These are phyloP conservation scores for Cyclostephanos tholiformis DNA, from an alignment of 108 stramenopile genomes.

Conservation along the genomic window DNA sequence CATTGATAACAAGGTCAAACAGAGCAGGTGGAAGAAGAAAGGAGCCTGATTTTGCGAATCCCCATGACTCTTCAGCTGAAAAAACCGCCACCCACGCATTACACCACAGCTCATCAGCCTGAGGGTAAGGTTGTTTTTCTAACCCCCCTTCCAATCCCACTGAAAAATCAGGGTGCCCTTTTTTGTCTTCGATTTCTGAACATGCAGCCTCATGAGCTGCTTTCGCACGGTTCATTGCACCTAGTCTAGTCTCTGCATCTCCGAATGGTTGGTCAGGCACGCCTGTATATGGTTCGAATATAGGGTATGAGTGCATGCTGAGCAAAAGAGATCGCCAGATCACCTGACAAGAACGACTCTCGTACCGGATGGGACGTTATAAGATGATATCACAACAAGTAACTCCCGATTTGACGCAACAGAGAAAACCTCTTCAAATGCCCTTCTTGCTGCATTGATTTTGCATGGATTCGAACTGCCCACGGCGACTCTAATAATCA, in stretches of 20 bases:
- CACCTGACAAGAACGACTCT: not conserved
- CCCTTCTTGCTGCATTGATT: conserved; percentile 67
- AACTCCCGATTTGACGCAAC: conserved; percentile 4
- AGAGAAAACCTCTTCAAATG: conserved; percentile 46
- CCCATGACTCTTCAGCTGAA: conserved; percentile 27
- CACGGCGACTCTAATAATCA: conserved; percentile 64
- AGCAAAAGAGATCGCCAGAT: not conserved
- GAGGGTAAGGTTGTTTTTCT: conserved; percentile 44
- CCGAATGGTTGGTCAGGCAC: conserved; percentile 91
- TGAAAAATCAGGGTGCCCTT: conserved; percentile 60
- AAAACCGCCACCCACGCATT: conserved; percentile 95
- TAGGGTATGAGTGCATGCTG: not conserved
- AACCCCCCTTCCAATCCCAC: conserved; percentile 95
- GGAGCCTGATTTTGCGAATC: conserved; percentile 73
- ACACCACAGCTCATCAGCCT: conserved; percentile 64
- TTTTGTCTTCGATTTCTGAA: conserved; percentile 15
- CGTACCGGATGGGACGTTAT: conserved; percentile 59
- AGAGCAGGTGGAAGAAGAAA: conserved; percentile 82
- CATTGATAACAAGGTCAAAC: conserved; percentile 55
- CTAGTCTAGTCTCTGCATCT: conserved; percentile 80
- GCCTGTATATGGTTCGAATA: conserved; percentile 8
- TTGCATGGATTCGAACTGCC: conserved; percentile 88
- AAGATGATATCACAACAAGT: conserved; percentile 52
- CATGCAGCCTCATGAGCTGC: conserved; percentile 58
- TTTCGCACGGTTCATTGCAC: conserved; percentile 84